Conservation (phyloP, 257 asterid genomes). For the Solanum sitiens region DNA sequence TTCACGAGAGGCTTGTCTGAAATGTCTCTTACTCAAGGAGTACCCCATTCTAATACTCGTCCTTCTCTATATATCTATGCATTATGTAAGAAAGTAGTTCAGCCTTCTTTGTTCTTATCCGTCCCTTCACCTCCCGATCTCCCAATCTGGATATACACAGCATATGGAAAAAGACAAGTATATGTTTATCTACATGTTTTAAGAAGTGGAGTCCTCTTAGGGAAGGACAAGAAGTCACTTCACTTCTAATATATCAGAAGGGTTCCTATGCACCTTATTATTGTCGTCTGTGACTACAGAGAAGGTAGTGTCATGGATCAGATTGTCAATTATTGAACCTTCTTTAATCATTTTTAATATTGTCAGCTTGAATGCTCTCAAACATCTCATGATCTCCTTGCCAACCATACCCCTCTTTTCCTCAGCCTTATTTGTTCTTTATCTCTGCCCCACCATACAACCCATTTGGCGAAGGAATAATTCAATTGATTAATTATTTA, state of each 20-base stretch:
- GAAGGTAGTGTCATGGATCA: neutral
- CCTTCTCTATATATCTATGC: neutral
- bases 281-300: neutral
- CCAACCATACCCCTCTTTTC: neutral
- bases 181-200: neutral
- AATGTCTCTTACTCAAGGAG: neutral
- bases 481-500: neutral
- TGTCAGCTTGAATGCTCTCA: neutral
- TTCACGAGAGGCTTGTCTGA: neutral
- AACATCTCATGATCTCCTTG: neutral
- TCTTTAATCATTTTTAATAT: neutral
- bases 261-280: neutral
- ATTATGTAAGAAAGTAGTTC: neutral
- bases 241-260: neutral
- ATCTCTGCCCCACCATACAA: neutral
- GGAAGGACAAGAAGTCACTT: neutral
- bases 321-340: neutral
- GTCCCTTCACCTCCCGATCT: neutral
- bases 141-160: neutral
- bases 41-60: neutral
- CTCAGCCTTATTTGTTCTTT: neutral
- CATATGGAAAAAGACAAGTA: neutral
- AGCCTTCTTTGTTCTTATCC: neutral
- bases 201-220: neutral
- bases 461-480: neutral